A percentile compares a stretch with the other conserved stretches of the same genome.
Evolutionary conservation across 2,329 filamentous ascomycete species (phyloP).

Genomic region (Ceratocystis cubensis): DNA sequence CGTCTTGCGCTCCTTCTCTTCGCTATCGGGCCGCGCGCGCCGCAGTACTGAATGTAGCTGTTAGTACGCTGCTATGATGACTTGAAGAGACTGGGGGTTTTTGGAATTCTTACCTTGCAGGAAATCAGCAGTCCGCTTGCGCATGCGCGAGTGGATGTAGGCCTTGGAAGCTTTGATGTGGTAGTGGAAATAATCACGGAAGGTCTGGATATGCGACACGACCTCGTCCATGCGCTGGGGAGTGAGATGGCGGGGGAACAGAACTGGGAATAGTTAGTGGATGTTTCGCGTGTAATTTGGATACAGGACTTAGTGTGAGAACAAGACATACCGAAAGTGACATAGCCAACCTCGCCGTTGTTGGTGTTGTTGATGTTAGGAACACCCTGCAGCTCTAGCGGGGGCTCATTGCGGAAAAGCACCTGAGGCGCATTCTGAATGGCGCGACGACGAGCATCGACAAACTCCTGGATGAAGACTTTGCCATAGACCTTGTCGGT

Average conservation of each 20-base stretch:
- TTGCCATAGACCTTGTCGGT: conserved; percentile 96
- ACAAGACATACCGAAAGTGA: conserved; percentile 70
- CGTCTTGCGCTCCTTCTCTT: conserved; percentile 97
- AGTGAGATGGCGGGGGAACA: conserved; percentile 91
- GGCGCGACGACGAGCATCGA: conserved; percentile 83
- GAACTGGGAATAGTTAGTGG: conserved; percentile 41
- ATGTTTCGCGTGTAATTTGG: not conserved
- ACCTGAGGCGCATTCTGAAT: conserved; percentile 99
- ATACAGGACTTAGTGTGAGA: not conserved
- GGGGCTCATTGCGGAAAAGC: conserved; percentile 86
- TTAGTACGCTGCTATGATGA: conserved; percentile 23
- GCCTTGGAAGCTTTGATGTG: conserved; percentile 99
- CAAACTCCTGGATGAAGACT: conserved; percentile 97
- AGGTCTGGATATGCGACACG: conserved; percentile 98
- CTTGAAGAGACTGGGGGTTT: not conserved
- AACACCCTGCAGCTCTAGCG: conserved; percentile 77
- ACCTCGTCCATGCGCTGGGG: conserved; percentile 82
- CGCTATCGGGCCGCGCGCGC: conserved; percentile 83
- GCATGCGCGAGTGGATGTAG: conserved; percentile 97
- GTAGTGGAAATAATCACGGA: conserved; percentile 99
- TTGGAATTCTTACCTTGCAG: conserved; percentile 59
- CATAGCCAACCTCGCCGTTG: conserved; percentile 84
- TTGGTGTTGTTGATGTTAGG: conserved; percentile 66
- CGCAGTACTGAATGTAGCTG: conserved; percentile 58
- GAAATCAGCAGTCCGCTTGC: conserved; percentile 93